These are phyloP conservation scores for Macrophomina tecta DNA, from an alignment of 2,329 filamentous ascomycete species.

Conservation along the genomic window DNA sequence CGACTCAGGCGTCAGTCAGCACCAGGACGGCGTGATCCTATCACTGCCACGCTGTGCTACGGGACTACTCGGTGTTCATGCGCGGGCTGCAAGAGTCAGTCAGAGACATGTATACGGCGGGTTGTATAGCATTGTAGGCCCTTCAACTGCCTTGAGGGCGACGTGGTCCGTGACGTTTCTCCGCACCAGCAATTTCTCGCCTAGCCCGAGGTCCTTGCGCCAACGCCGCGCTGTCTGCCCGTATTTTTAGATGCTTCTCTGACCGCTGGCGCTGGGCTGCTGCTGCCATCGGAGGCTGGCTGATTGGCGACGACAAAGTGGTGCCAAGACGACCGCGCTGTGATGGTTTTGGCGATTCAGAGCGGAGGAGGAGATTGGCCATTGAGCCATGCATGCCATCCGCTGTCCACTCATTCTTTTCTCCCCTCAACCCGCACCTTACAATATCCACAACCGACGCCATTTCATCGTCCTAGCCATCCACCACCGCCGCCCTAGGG, in stretches of 20 bases:
- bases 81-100: background rate
- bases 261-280: background rate
- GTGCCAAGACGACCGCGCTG: background rate
- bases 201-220: background rate
- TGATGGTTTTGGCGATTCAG: background rate
- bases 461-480: background rate
- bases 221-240: background rate
- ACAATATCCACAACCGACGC: no score
- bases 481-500: no score
- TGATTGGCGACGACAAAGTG: background rate
- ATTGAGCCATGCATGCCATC: background rate
- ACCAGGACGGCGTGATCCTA: background rate
- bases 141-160: background rate
- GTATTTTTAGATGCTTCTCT: conserved; percentile 17
- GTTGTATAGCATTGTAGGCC: background rate
- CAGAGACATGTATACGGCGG: background rate
- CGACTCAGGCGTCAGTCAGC: background rate
- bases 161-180: conserved; percentile 1
- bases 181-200: conserved; percentile 1
- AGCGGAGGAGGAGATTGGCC: background rate
- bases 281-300: conserved; percentile 4
- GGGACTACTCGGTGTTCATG: background rate
- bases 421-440: no score
- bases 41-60: background rate
- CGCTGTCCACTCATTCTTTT: no score